Evolutionary conservation across 768 basidiomycete genomes (phyloP), one percentile per base, ranked within the genome.

Genomic region (Clitopilus hobsonii): DNA sequence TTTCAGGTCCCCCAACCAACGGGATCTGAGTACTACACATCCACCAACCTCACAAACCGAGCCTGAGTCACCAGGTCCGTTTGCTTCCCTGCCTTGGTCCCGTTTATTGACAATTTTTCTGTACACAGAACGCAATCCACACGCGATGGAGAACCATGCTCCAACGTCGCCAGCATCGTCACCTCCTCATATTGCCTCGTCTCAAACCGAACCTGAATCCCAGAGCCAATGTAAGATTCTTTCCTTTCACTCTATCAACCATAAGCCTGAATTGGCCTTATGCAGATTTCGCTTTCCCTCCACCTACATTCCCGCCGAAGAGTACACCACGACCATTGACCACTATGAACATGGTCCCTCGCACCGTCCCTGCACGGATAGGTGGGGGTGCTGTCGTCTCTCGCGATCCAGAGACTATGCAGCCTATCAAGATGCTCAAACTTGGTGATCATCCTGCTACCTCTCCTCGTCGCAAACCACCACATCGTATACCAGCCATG

Each of bases 171-270:
- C 24, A 41, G 22, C 25, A n/a, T 24, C 16, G 13, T 24, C 24
- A 8, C 58, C 58, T 4, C 25, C 53, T 1, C 51, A 54, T 5
- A 32, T 51, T 23, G 53, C 52, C 24, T 59, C 59, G 11, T 62
- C 63, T 0, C 58, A 64, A 29, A 62, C 63, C 1, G 63, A 64
- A 50, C 51, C 59, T 5, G 63, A 64, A 26, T 62, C 61, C 3
- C 63, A 64, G 48, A 60, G 56, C 18, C 61, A 56, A 54, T 51
- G 63, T 60, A 23, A 24, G 58, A 28, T 25, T 38, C 6, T 45
- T 30, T 22, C 24, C 2, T 24, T 23, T n/a, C 22, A 27, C 38
- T 45, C 22, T 22, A 18, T 5, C 49, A 47, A 25, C 20, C 6
- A 25, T 22, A 27, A n/a, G n/a, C 23, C n/a, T 16, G 11, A 20